phyloP scores from a whole-genome alignment of 2,329 filamentous ascomycete species.

The Talaromyces sp. region DNA sequence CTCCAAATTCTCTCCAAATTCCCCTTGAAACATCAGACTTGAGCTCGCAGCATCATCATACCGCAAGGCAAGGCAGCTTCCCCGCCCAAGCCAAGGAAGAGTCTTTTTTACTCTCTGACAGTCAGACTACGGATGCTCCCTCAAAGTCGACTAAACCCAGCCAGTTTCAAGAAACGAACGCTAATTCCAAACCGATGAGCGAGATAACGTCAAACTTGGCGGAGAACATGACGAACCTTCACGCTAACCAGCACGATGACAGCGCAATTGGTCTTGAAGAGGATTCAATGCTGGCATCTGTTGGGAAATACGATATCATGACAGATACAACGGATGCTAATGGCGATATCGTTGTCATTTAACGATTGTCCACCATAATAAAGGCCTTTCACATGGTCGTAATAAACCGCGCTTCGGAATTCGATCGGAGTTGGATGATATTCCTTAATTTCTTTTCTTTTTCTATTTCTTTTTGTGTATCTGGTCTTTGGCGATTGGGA shows the following conservation, averaged over 20 bases:
- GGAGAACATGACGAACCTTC: slow-evolving; percentile 34
- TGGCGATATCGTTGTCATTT: slow-evolving; percentile 44
- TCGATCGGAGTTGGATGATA: slow-evolving; percentile 23
- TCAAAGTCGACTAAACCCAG: background rate
- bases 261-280: slow-evolving; percentile 67
- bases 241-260: slow-evolving; percentile 54
- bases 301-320: slow-evolving; percentile 42
- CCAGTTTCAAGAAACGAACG: background rate
- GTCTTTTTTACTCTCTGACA: slow-evolving; percentile 22
- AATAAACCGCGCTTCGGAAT: background rate
- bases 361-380: slow-evolving; percentile 12
- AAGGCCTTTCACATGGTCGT: background rate
- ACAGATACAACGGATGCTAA: slow-evolving; percentile 43
- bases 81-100: slow-evolving; percentile 34
- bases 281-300: slow-evolving; percentile 38
- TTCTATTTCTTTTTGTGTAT: slow-evolving; percentile 8
- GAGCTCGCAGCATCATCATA: slow-evolving; percentile 14
- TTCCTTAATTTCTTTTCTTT: slow-evolving; percentile 15
- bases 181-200: background rate
- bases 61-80: slow-evolving; percentile 19
- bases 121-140: background rate
- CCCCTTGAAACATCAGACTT: slow-evolving; percentile 17
- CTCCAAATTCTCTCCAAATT: slow-evolving; percentile 31
- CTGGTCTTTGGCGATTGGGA: slow-evolving; percentile 9
- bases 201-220: slow-evolving; percentile 30